Conservation (phyloP, 2,329 filamentous ascomycete genomes). For the Cephalotrichum gorgonifer region DNA sequence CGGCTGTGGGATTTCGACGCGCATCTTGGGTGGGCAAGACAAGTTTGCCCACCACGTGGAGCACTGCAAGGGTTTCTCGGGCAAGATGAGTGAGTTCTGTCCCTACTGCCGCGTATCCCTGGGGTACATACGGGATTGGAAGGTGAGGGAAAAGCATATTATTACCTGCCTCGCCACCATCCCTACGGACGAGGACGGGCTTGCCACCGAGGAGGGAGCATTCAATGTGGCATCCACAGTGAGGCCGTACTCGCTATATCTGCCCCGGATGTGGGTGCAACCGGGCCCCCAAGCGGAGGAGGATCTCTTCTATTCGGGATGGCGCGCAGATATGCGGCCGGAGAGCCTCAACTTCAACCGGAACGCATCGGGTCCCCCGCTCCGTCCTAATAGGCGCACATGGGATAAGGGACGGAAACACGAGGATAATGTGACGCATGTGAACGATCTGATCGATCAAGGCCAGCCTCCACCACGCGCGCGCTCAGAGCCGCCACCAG, state of each 20-base stretch:
- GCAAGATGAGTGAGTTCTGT: slow-evolving; percentile 10
- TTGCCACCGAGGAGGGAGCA: background rate
- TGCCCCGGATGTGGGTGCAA: background rate
- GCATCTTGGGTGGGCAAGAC: slow-evolving; percentile 2
- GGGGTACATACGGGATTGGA: background rate
- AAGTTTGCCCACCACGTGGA: slow-evolving; percentile 8
- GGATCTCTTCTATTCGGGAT: background rate
- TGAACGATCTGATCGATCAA: no score
- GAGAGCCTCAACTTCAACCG: background rate
- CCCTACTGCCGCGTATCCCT: slow-evolving; percentile 11
- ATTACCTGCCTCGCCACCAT: background rate
- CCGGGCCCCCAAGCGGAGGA: background rate
- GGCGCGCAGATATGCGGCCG: background rate
- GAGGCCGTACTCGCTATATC: background rate
- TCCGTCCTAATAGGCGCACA: no score
- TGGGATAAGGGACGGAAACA: no score
- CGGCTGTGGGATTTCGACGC: slow-evolving; percentile 8
- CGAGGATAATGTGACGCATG: no score
- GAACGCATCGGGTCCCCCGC: no score
- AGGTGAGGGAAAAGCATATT: slow-evolving; percentile 7
- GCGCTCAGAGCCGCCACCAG: no score
- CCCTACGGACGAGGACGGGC: background rate
- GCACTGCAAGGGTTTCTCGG: slow-evolving; percentile 10
- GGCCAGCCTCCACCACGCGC: no score
- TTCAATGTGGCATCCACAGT: no score